Conservation (phyloP, 2,329 filamentous ascomycete species). For the Acephala macrosclerotiorum region DNA sequence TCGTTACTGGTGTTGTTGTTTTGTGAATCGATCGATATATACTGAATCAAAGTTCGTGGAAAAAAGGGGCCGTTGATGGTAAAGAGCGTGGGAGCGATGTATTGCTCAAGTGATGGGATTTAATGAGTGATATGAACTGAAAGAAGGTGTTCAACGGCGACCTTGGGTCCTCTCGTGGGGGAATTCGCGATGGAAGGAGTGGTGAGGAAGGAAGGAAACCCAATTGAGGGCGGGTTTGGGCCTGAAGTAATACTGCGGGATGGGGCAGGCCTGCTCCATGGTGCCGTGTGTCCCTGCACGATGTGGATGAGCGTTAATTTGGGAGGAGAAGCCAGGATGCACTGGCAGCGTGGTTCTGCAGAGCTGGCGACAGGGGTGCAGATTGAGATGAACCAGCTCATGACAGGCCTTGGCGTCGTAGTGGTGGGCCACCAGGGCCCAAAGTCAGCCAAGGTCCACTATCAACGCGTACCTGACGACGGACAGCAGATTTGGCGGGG, state of each 20-base stretch:
- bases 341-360: constrained; percentile 19
- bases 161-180: constrained; percentile 31
- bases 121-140: constrained; percentile 38
- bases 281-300: constrained; percentile 8
- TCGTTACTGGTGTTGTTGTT: not conserved
- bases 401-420: constrained; percentile 14
- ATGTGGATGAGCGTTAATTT: constrained; percentile 26
- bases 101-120: constrained; percentile 37
- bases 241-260: constrained; percentile 23
- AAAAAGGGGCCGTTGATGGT: constrained; percentile 30
- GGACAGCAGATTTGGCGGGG: constrained; percentile 8
- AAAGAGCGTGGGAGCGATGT: constrained; percentile 43
- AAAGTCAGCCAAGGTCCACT: constrained; percentile 28
- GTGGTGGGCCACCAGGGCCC: constrained; percentile 7
- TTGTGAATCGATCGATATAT: constrained; percentile 11
- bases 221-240: constrained; percentile 12
- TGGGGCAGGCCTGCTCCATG: constrained; percentile 9
- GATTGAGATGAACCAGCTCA: constrained; percentile 40
- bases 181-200: constrained; percentile 25
- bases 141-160: constrained; percentile 38
- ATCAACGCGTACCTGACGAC: constrained; percentile 37
- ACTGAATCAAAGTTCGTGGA: constrained; percentile 3
- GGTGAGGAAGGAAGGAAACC: constrained; percentile 11
- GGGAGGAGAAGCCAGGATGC: constrained; percentile 24
- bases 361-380: constrained; percentile 32